Conservation (phyloP, 2,329 filamentous ascomycete species). For the Fusarium mexicanum region DNA sequence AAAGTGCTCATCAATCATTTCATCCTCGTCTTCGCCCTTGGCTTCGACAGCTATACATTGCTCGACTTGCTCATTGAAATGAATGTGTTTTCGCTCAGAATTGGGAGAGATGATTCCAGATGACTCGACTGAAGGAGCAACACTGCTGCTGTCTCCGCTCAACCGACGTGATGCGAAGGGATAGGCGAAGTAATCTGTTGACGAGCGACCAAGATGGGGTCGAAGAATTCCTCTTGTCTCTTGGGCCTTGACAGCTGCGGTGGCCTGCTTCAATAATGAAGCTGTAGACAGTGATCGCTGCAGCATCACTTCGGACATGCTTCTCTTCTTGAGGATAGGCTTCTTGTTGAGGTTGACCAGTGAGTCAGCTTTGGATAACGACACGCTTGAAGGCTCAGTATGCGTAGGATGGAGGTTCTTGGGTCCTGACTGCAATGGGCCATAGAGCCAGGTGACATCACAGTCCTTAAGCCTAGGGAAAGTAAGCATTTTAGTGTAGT, state of each 20-base stretch:
- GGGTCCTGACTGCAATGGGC: conserved; percentile 81
- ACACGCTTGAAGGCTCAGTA: conserved; percentile 53
- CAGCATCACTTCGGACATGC: conserved; percentile 94
- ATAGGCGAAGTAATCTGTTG: conserved; percentile 75
- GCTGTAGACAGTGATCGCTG: conserved; percentile 88
- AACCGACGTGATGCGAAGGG: conserved; percentile 69
- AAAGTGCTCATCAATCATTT: conserved; percentile 64
- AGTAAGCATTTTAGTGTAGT: conserved; percentile 43
- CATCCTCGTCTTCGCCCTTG: conserved; percentile 80
- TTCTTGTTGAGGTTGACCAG: conserved; percentile 77
- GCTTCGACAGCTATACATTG: conserved; percentile 94
- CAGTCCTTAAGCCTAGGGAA: conserved; percentile 87
- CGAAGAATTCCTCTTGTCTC: conserved; percentile 65
- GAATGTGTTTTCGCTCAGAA: conserved; percentile 83
- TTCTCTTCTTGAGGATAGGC: conserved; percentile 95
- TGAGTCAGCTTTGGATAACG: conserved; percentile 66
- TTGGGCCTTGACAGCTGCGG: conserved; percentile 86
- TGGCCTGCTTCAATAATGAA: conserved; percentile 88
- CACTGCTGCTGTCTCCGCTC: conserved; percentile 69
- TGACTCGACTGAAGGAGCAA: conserved; percentile 72
- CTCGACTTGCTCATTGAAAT: conserved; percentile 95
- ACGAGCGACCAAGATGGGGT: conserved; percentile 68
- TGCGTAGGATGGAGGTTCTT: conserved; percentile 62
- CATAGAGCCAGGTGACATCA: conserved; percentile 97
- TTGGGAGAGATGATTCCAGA: conserved; percentile 74